Conservation (phyloP, 495 filamentous ascomycete species). For the Arthonia radiata region DNA sequence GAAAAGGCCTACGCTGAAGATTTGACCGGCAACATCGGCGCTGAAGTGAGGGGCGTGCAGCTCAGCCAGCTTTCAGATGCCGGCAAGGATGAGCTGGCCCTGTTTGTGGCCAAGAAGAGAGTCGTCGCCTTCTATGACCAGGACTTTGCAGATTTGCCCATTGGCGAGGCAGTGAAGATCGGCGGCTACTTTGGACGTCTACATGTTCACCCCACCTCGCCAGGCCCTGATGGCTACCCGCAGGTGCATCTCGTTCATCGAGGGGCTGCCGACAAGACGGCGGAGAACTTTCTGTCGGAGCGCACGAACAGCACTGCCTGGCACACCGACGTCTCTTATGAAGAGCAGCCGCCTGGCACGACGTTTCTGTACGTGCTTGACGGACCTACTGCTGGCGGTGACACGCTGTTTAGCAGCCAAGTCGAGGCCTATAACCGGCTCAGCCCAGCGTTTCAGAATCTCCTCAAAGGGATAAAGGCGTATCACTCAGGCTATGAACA, state of each 20-base stretch:
- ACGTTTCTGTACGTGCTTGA: conserved; percentile 45
- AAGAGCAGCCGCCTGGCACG: conserved; percentile 55
- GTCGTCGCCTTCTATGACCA: conserved; percentile 54
- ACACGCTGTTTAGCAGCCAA: conserved; percentile 52
- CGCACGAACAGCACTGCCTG: conserved; percentile 38
- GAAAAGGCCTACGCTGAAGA: conserved; percentile 32
- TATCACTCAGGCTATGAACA: conserved; percentile 49
- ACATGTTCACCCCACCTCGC: conserved; percentile 38
- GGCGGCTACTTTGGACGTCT: conserved; percentile 40
- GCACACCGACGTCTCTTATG: conserved; percentile 33
- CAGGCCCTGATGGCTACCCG: conserved; percentile 28
- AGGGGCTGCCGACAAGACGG: conserved; percentile 19
- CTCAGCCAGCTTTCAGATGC: conserved; percentile 38
- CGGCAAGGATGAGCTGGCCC: conserved; percentile 52
- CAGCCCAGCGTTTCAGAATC: conserved; percentile 40
- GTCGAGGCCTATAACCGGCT: conserved; percentile 49
- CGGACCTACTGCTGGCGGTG: conserved; percentile 41
- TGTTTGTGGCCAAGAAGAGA: conserved; percentile 42
- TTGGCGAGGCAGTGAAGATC: conserved; percentile 39
- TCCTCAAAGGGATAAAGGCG: conserved; percentile 45
- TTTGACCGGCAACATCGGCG: conserved; percentile 45
- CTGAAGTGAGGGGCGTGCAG: conserved; percentile 44
- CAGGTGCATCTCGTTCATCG: conserved; percentile 35
- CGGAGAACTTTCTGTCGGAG: conserved; percentile 32
- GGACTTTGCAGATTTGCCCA: conserved; percentile 27